Conservation (phyloP, 2,329 filamentous ascomycete genomes). For the Cladophialophora yegresii region DNA sequence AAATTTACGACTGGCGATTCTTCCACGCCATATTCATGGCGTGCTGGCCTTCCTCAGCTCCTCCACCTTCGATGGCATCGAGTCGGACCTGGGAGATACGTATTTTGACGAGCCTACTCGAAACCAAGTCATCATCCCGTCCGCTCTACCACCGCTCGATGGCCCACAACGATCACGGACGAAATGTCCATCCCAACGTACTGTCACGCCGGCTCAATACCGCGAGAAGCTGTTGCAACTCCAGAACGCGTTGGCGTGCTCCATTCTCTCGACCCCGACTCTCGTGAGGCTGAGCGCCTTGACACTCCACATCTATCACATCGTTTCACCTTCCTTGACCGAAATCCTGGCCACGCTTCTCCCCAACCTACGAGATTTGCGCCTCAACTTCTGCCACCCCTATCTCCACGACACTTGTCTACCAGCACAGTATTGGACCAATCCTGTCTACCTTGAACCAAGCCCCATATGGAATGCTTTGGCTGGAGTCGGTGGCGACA, state of each 20-base stretch:
- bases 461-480: slow-evolving; percentile 41
- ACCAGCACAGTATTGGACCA: slow-evolving; percentile 39
- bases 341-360: slow-evolving; percentile 40
- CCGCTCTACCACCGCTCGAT: slow-evolving; percentile 13
- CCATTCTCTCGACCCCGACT: slow-evolving; percentile 17
- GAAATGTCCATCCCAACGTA: slow-evolving; percentile 19
- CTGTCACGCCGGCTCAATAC: slow-evolving; percentile 15
- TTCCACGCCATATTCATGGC: slow-evolving; percentile 41
- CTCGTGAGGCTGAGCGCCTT: slow-evolving; percentile 27
- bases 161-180: slow-evolving; percentile 10
- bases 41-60: slow-evolving; percentile 40
- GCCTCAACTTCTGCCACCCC: slow-evolving; percentile 42
- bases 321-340: slow-evolving; percentile 40
- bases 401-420: slow-evolving; percentile 41
- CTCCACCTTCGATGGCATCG: slow-evolving; percentile 33
- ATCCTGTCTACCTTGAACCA: slow-evolving; percentile 28
- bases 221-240: slow-evolving; percentile 24
- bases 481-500: slow-evolving; percentile 38
- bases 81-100: neutral
- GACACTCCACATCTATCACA: slow-evolving; percentile 36
- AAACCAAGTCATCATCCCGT: slow-evolving; percentile 24
- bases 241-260: slow-evolving; percentile 30
- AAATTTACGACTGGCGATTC: slow-evolving; percentile 40
- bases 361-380: slow-evolving; percentile 41
- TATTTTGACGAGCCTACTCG: slow-evolving; percentile 8